A percentile compares a stretch with the other conserved stretches of the same genome.
Evolutionary conservation across 768 basidiomycete species (phyloP).

Genomic region (Xerocomellus intermedius): DNA sequence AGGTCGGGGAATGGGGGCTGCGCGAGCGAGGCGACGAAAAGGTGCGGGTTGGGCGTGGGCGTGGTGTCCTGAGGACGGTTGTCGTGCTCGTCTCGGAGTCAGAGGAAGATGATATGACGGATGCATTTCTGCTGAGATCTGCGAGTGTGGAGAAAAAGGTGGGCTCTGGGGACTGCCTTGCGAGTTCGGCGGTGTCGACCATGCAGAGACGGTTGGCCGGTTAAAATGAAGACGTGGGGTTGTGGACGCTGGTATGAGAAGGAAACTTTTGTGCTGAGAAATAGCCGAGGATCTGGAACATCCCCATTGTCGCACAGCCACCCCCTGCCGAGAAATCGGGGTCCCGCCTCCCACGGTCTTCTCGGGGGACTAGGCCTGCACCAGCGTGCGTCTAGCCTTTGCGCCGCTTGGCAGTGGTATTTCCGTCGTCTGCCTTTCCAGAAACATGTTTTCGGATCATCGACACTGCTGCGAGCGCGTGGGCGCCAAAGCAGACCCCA

Average conservation of each 20-base stretch:
- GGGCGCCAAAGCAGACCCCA: neutral
- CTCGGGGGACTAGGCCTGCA: neutral
- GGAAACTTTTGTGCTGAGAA: slow-evolving; percentile 15
- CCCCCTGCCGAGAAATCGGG: slow-evolving; percentile 18
- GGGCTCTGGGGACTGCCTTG: slow-evolving; percentile 2
- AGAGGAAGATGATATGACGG: slow-evolving; percentile 69
- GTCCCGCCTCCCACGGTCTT: neutral
- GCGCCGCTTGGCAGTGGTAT: neutral
- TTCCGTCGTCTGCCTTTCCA: too few species aligned
- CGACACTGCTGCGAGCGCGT: too few species aligned
- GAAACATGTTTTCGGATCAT: neutral
- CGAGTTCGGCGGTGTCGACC: neutral
- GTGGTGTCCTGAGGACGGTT: slow-evolving; percentile 41
- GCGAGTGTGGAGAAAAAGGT: slow-evolving; percentile 45
- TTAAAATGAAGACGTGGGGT: neutral
- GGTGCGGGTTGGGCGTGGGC: slow-evolving; percentile 55
- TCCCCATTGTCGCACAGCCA: slow-evolving; percentile 20
- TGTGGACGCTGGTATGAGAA: neutral
- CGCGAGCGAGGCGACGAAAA: slow-evolving; percentile 63
- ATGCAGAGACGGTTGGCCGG: neutral
- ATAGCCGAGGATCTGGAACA: slow-evolving; percentile 13
- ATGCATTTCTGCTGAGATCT: slow-evolving; percentile 72
- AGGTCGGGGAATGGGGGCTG: slow-evolving; percentile 47
- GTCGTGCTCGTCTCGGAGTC: slow-evolving; percentile 48
- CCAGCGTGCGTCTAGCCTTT: too few species aligned